Evolutionary conservation across 345 rosid species (phyloP), one percentile per base, ranked within the genome.

Genomic region (Trapa bicornis): DNA sequence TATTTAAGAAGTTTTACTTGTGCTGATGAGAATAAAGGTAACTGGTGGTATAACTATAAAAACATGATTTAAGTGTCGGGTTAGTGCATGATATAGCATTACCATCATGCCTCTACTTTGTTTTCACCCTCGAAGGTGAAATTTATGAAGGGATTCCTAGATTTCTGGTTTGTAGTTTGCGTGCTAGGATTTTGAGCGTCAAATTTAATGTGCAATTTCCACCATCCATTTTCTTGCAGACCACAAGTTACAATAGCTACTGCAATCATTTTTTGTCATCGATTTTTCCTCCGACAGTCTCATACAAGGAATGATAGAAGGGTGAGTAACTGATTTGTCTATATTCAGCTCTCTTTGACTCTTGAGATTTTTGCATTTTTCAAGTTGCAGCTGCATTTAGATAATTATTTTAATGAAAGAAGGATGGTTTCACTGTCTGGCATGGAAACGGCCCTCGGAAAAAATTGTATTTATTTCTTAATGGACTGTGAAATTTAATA

Each of bases 201-300:
- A 6, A 39, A 32, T 4, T 39, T 33, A 38, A 37, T 64, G 43
- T n/a, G 22, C 35, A 37, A 1, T 38, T 61, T 47, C 48, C 73
- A 60, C 13, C 61, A 64, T n/a, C 29, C 29, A 22, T 22, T 22
- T 22, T 22, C 29, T 62, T 88, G 83, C 85, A 93, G 99, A 71
- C 99, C 99, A 64, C 99, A 93, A 84, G 85, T 93, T 70, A 93
- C 99, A 42, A 93, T 93, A 72, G 99, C 99, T 53, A 93, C 99
- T 39, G 92, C 99, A 78, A 88, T 93, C 72, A 89, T 93, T 67
- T 93, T 93, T 80, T 93, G 97, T 76, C 99, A 93, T 62, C 86
- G 97, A 38, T 91, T 93, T 86, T 93, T 91, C 80, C 80, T 91
- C 80, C 92, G 95, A 73, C 99, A 93, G 70, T 93, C 97, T 53